Conservation (phyloP, 176 grass and related monocot species). For the Poa annua region DNA sequence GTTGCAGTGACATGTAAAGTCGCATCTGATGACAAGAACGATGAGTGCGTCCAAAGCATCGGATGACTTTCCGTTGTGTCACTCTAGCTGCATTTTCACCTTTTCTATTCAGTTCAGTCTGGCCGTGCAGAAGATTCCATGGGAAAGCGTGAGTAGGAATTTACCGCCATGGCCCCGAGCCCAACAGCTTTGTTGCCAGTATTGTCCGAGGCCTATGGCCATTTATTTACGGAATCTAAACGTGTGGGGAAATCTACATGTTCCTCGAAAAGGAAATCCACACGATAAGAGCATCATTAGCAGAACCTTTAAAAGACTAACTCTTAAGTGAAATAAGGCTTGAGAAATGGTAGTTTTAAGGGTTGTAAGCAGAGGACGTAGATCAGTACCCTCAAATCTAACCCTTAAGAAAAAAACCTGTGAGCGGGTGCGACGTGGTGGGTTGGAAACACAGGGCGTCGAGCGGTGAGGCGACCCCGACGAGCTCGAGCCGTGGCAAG, state of each 20-base stretch:
- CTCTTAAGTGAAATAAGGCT: too few species aligned
- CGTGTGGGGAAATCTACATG: not conserved
- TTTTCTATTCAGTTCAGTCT: slow-evolving; percentile 10
- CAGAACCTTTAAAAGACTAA: too few species aligned
- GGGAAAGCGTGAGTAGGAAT: not conserved
- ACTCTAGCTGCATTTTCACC: not conserved
- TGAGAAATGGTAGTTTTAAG: too few species aligned
- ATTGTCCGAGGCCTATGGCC: not conserved
- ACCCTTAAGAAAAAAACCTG: too few species aligned
- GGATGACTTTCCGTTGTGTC: not conserved
- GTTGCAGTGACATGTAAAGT: slow-evolving; percentile 10
- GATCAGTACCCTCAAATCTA: too few species aligned
- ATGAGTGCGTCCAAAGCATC: slow-evolving; percentile 1
- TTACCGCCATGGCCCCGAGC: not conserved
- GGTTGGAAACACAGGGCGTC: too few species aligned
- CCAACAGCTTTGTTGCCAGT: not conserved
- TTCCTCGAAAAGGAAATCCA: not conserved
- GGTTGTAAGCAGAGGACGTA: too few species aligned
- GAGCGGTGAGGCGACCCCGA: too few species aligned
- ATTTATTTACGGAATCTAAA: not conserved
- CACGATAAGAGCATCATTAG: too few species aligned
- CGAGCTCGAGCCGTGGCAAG: too few species aligned
- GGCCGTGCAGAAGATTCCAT: slow-evolving; percentile 32
- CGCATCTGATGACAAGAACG: not conserved
- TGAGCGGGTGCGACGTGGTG: too few species aligned